A percentile compares a stretch with the other conserved stretches of the same genome.
Conservation (phyloP, 768 basidiomycete species). For the Amanita phalloides region DNA sequence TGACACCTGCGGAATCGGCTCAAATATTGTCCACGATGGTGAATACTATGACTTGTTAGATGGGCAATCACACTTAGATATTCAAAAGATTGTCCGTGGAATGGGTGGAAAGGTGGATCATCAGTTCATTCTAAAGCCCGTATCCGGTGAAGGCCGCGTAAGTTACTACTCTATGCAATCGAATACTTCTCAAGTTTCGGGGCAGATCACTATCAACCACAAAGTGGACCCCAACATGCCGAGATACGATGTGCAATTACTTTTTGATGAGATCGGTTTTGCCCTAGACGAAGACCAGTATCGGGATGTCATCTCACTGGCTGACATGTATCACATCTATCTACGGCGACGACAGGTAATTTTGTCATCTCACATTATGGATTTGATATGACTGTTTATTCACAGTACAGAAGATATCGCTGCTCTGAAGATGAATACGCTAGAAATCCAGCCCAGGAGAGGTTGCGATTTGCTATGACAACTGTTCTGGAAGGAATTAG, state of each 20-base stretch:
- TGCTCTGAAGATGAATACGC: slow-evolving; percentile 52
- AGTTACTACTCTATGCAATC: slow-evolving; percentile 15
- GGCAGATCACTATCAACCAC: slow-evolving; percentile 74
- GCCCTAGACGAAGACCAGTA: slow-evolving; percentile 91
- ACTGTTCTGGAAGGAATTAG: slow-evolving; percentile 79
- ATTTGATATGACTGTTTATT: background rate
- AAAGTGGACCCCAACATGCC: slow-evolving; percentile 64
- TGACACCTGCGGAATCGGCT: slow-evolving; percentile 53
- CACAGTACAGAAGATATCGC: slow-evolving; percentile 75
- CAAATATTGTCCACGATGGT: slow-evolving; percentile 71
- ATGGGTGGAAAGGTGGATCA: slow-evolving; percentile 48
- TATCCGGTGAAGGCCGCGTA: slow-evolving; percentile 89
- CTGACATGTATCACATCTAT: slow-evolving; percentile 97
- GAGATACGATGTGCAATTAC: slow-evolving; percentile 75
- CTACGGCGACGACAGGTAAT: slow-evolving; percentile 68
- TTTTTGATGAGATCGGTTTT: slow-evolving; percentile 91
- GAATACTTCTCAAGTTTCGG: slow-evolving; percentile 1
- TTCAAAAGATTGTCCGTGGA: slow-evolving; percentile 29
- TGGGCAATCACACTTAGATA: background rate
- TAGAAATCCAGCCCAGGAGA: slow-evolving; percentile 50
- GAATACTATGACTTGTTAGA: slow-evolving; percentile 5
- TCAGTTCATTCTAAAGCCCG: slow-evolving; percentile 92
- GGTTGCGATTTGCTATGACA: slow-evolving; percentile 67
- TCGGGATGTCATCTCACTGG: slow-evolving; percentile 80
- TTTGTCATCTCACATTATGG: background rate